Conservation (phyloP, 2,329 filamentous ascomycete genomes). For the Delphinella strobiligena region DNA sequence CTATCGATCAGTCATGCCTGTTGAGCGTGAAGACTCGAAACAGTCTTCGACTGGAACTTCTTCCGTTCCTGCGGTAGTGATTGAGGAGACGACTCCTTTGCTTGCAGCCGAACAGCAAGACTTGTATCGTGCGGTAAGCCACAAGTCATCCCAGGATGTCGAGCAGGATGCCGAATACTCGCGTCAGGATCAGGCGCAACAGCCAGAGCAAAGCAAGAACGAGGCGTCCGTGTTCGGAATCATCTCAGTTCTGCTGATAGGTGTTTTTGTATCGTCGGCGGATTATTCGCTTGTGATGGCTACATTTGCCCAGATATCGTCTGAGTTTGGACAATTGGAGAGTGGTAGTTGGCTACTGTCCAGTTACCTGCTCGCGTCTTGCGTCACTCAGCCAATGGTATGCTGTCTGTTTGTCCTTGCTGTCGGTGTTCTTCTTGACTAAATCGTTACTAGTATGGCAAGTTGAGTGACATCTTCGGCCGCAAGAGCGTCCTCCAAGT, state of each 20-base stretch:
- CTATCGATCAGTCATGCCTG: too few relatives aligned
- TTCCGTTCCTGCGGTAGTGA: too few relatives aligned
- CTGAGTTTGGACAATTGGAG: conserved; percentile 31
- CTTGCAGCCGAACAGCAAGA: too few relatives aligned
- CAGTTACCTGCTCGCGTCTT: conserved; percentile 31
- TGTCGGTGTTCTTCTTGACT: too few relatives aligned
- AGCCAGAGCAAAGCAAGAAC: conserved; percentile 2
- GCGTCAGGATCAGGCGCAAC: too few relatives aligned
- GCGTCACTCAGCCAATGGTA: conserved; percentile 26
- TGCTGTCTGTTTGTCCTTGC: too few relatives aligned
- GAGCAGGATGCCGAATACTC: conserved; percentile 8
- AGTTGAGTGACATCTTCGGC: conserved; percentile 34
- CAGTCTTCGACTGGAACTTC: too few relatives aligned
- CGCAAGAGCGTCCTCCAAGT: conserved; percentile 27
- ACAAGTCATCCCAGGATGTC: conserved; percentile 8
- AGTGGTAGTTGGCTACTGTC: conserved; percentile 30
- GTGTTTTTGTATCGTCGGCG: conserved; percentile 53
- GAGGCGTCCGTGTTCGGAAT: conserved; percentile 9
- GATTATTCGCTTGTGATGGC: conserved; percentile 56
- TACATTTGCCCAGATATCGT: conserved; percentile 45
- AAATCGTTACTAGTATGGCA: conserved; percentile 22
- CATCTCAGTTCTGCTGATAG: conserved; percentile 26
- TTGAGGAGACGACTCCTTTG: too few relatives aligned
- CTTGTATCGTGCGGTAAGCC: background rate
- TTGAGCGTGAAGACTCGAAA: too few relatives aligned